phyloP scores from a whole-genome alignment of 2,329 filamentous ascomycete species.

The Exophiala viscosa region DNA sequence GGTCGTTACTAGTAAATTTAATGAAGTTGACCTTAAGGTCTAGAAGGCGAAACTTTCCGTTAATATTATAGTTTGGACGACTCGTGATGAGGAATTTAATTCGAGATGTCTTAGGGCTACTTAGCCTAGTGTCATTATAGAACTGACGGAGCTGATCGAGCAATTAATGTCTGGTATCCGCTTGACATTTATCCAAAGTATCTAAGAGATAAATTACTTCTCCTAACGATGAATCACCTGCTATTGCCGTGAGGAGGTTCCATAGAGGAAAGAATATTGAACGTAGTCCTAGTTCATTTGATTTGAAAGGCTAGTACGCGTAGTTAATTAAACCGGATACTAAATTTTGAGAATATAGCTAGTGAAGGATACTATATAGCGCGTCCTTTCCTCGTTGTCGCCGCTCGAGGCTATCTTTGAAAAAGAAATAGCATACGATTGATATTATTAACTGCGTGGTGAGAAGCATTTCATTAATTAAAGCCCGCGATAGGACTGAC shows the following conservation, averaged over 20 bases:
- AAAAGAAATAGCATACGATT: slow-evolving; percentile 37
- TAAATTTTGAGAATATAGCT: background rate
- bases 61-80: slow-evolving; percentile 32
- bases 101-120: background rate
- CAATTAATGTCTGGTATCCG: slow-evolving; percentile 1
- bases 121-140: no score
- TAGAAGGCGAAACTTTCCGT: slow-evolving; percentile 7
- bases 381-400: slow-evolving; percentile 32
- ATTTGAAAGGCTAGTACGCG: slow-evolving; percentile 11
- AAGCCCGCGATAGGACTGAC: slow-evolving; percentile 36
- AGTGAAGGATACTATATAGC: slow-evolving; percentile 32
- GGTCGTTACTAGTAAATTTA: slow-evolving; percentile 20
- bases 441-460: background rate
- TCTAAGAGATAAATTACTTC: slow-evolving; percentile 20
- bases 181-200: slow-evolving; percentile 23
- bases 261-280: slow-evolving; percentile 8
- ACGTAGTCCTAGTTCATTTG: slow-evolving; percentile 6
- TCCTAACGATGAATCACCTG: background rate
- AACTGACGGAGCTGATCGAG: slow-evolving; percentile 1
- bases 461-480: slow-evolving; percentile 34
- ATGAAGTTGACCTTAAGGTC: background rate
- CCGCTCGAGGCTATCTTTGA: slow-evolving; percentile 38
- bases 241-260: slow-evolving; percentile 7
- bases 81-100: slow-evolving; percentile 33
- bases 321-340: slow-evolving; percentile 22